These are phyloP conservation scores for Adansonia gregorii DNA, from an alignment of 441 rosid species.

Conservation along the genomic window DNA sequence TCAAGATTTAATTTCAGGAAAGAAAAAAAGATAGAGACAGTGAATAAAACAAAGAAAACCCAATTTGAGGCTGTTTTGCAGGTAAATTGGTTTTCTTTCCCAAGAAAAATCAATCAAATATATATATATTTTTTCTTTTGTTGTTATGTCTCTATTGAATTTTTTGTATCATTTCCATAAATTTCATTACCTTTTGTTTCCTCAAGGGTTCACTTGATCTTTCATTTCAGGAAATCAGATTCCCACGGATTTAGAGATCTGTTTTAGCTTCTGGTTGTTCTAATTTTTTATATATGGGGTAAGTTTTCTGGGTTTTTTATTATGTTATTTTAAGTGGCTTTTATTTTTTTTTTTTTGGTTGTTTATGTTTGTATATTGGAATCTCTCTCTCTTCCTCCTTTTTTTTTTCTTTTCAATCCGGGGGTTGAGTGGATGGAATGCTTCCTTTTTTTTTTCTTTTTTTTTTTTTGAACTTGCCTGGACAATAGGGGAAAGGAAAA, in stretches of 20 bases:
- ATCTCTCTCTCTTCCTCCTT: constrained; percentile 18
- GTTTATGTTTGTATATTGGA: neutral
- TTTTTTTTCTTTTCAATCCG: neutral
- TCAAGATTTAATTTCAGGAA: constrained; percentile 4
- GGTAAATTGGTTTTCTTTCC: constrained; percentile 24
- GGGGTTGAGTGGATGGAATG: neutral
- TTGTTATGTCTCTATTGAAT: neutral
- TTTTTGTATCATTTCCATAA: neutral
- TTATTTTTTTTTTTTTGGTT: constrained; percentile 16
- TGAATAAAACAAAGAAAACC: constrained; percentile 1
- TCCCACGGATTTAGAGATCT: constrained; percentile 40
- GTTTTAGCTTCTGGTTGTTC: constrained; percentile 27
- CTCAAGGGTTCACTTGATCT: constrained; percentile 22
- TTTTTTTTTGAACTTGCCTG: neutral
- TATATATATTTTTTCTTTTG: neutral
- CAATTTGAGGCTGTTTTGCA: neutral
- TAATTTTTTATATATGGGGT: constrained; percentile 63
- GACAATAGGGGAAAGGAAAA: neutral
- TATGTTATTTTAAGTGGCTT: constrained; percentile 20
- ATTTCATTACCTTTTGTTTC: neutral
- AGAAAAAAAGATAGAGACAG: neutral
- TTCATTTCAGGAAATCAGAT: constrained; percentile 24
- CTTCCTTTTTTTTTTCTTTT: neutral
- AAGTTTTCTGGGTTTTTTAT: constrained; percentile 31
- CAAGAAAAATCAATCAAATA: neutral